Base-by-base conservation (phyloP, 805 yeast species). In the Tetrapisispora namnaoensis region DNA sequence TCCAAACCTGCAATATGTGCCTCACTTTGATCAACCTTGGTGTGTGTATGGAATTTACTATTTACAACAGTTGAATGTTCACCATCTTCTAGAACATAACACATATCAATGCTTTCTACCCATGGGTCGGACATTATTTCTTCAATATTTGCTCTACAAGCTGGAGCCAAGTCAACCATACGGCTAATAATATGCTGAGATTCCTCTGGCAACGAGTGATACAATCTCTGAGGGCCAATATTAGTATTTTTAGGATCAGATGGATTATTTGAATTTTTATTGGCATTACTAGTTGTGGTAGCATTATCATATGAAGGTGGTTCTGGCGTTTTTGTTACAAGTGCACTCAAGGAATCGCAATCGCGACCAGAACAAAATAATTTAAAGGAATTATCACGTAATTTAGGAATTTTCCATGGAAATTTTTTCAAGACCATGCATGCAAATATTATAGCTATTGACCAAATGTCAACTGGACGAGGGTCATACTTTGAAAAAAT, bases 1-100 rank as follows among this genome's bases (percentile, higher is more conserved):
- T 90, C 97, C 55, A 90, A 75, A 51, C 90, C 83, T 11, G 97
- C 96, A 69, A 90, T 90, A 65, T 90, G 98, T 0, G 98, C 98
- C 57, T 87, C 95, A 51, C 87, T 82, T 63, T 86, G 95, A 56
- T 89, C 96, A 45, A 90, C 97, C 55, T 78, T 79, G 1, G 96
- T 87, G 63, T 90, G 98, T 34, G 74, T 74, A 62, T 90, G 98
- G 58, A 80, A 82, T 8, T 70, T 66, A 20, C 80, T 78, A 21
- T 56, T 55, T 11, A 68, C 58, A 2, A 69, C 66, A 20, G 66
- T 66, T 36, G 69, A 72, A 48, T 74, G 72, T 30, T 70, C 56
- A 34, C 57, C 58, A 35, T 71, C 69, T 46, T 70, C 76, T 11
- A 57, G 61, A 32, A 55, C 53, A 21, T 48, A 43, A 67, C 98